phyloP scores from a whole-genome alignment of 2,329 filamentous ascomycete species.

The Malbranchea cinnamomea region DNA sequence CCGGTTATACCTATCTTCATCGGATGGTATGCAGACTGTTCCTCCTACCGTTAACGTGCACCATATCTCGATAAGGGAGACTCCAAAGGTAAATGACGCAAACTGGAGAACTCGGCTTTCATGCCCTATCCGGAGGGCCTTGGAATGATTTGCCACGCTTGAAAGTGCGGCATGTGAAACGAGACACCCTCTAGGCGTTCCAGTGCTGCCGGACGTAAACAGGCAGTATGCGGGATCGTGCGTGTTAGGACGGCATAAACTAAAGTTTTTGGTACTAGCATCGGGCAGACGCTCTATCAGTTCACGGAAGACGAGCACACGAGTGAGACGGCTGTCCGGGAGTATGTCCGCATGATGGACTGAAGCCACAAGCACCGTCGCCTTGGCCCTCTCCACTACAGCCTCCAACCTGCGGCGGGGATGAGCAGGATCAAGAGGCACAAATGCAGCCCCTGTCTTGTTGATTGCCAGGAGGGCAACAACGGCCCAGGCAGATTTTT shows the following conservation, averaged over 20 bases:
- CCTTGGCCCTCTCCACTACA: constrained; percentile 2
- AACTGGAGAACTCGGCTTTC: constrained; percentile 21
- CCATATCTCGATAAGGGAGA: constrained; percentile 21
- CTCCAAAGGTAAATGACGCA: constrained; percentile 28
- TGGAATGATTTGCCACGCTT: constrained; percentile 32
- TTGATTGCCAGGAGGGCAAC: constrained; percentile 2
- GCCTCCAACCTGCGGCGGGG: neutral
- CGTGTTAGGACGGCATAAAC: neutral
- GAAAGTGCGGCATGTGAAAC: constrained; percentile 41
- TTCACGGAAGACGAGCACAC: neutral
- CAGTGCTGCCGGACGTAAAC: constrained; percentile 7
- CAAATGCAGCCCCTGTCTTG: constrained; percentile 2
- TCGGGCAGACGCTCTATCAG: neutral
- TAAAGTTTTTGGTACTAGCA: neutral
- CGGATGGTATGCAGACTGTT: constrained; percentile 28
- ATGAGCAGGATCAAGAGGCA: neutral
- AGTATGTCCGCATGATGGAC: neutral
- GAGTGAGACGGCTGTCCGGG: neutral
- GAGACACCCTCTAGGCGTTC: constrained; percentile 37
- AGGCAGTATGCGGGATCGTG: neutral
- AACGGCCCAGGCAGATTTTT: constrained; percentile 2
- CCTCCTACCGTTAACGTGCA: constrained; percentile 22
- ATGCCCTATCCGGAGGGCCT: constrained; percentile 23
- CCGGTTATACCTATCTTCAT: constrained; percentile 28
- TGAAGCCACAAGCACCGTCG: constrained; percentile 2